Base-by-base conservation (phyloP, 2,329 filamentous ascomycete species). In the Ascochyta rabiei region DNA sequence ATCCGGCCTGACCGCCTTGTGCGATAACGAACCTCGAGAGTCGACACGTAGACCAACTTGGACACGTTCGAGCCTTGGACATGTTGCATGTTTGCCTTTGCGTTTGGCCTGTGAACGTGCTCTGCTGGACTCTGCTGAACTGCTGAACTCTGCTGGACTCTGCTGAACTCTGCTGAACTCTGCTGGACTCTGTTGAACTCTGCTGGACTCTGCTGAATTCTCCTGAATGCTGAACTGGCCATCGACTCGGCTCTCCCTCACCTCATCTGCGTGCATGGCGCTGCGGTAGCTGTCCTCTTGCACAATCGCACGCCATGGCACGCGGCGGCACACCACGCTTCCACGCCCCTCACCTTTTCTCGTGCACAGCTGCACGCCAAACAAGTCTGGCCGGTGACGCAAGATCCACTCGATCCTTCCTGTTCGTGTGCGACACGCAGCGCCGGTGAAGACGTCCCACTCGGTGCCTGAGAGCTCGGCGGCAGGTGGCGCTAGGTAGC, bases 351-450 rank as follows among this genome's bases (percentile, higher is more conserved):
- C 49, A 45, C 35, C 54, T 51, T 49, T 28, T 31, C 47, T 43
- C 31, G 41, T 39, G 47, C 45, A 45, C 53, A 55, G 55, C 48
- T 37, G 50, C 49, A 52, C 37, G 43, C 44, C 54, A 37, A 47
- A 46, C 57, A 52, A 59, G 37, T 45, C 50, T 70, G 63, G 69
- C 69, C 68, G 67, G 67, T 66, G 39, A 50, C 57, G 59, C 61
- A 57, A 60, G 56, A 58, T 62, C 50, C 57, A 48, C 49, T 53
- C 44, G 53, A 35, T 54, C 52, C 48, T 60, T 58, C 54, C 41
- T 35, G 61, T 62, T 58, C 54, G 43, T 35, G 61, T 62, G 61
- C 59, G 48, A 60, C 60, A 13, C 38, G 38, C 48, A 59, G 57
- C 50, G 57, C 65, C 67, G 63, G 65, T 67, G 57, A 68, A 60